phyloP scores from a whole-genome alignment of 495 filamentous ascomycete genomes.

The Immersiella caudata region DNA sequence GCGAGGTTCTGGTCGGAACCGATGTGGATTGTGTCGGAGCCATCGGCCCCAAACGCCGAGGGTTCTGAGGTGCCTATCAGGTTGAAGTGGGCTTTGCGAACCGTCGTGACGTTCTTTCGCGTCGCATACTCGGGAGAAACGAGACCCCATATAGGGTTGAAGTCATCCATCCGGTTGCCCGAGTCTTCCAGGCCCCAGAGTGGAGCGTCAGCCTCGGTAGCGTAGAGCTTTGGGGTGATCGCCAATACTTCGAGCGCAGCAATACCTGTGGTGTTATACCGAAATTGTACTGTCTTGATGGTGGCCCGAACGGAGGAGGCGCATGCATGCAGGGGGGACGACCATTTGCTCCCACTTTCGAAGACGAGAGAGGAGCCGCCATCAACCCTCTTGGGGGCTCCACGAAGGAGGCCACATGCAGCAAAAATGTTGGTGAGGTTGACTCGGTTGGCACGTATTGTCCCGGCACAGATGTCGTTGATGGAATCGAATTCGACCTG shows the following conservation, averaged over 20 bases:
- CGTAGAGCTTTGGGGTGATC: conserved; percentile 8
- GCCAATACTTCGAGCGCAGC: conserved; percentile 5
- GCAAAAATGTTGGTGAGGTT: conserved; percentile 47
- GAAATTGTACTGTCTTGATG: conserved; percentile 43
- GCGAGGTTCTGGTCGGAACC: background rate
- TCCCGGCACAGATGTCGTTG: conserved; percentile 31
- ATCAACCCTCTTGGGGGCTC: conserved; percentile 38
- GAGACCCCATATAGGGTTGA: conserved; percentile 6
- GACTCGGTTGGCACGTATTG: conserved; percentile 32
- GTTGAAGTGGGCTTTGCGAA: conserved; percentile 8
- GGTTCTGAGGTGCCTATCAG: background rate
- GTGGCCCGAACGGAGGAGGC: conserved; percentile 42
- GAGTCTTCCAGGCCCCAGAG: conserved; percentile 19
- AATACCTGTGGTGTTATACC: conserved; percentile 15
- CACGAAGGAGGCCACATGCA: conserved; percentile 44
- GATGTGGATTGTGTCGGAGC: background rate
- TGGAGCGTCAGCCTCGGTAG: conserved; percentile 6
- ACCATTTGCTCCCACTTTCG: conserved; percentile 43
- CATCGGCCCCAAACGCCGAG: background rate
- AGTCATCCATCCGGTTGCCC: background rate
- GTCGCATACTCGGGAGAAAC: conserved; percentile 3
- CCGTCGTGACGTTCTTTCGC: background rate
- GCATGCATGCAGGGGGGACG: conserved; percentile 46
- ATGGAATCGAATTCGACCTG: conserved; percentile 34
- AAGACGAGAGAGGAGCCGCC: conserved; percentile 31